Evolutionary conservation across 2,329 filamentous ascomycete species (phyloP), one percentile per base, ranked within the genome.

Genomic region (Westerdykella ornata): DNA sequence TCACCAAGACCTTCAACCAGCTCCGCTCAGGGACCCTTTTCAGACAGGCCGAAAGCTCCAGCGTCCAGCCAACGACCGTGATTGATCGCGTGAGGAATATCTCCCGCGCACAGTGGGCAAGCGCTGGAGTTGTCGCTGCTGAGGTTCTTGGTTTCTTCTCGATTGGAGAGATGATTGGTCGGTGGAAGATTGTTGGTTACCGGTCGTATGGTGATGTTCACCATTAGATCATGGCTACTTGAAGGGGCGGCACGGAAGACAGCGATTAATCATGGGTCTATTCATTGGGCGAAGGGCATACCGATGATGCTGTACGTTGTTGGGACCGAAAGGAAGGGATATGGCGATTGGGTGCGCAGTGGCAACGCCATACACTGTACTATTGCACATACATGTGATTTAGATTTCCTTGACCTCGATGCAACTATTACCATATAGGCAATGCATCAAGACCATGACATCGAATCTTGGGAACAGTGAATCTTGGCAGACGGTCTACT

Each of bases 91-190:
- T 85, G 61, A 81, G 85, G 65, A 85, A 81, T 72, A 59, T 92
- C 59, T 84, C 80, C 68, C 74, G 71, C 53, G 75, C 80, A 55
- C 83, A 94, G 69, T 66, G 90, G 56, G 77, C 78, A 41, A 71
- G 84, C 40, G 84, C 77, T 46, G 86, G 85, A 56, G 85, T 98
- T 45, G 73, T 96, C 48, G 71, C 76, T 36, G 89, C 89, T 42
- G 90, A 98, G 73, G 78, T 88, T 38, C 72, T 98, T 54, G 92
- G 92, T 47, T 98, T 98, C 80, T 98, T 97, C 78, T 94, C 89
- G 47, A 80, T 97, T 41, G 92, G 92, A 52, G 89, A 97, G 78
- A 97, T 98, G 69, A 82, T 98, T 60, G 92, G 92, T 60, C 80
- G 89, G 63, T 81, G 92, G 74, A 97, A 98, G 84, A 69, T 98